phyloP scores from a whole-genome alignment of 2,329 filamentous ascomycete genomes.

The Fusarium metavorans region DNA sequence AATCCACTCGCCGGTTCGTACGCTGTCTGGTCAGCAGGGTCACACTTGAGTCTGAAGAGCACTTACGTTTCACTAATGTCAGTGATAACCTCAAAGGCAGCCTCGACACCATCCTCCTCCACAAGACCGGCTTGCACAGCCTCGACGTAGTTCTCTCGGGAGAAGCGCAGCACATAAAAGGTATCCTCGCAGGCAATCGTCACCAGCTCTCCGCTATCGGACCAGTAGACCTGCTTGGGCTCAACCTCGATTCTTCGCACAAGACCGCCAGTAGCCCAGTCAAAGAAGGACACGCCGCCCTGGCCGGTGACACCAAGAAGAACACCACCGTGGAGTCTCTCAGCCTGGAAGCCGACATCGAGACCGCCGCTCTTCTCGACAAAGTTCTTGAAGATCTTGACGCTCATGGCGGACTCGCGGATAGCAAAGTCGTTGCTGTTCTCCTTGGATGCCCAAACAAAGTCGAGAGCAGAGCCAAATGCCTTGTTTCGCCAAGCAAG shows the following conservation, averaged over 20 bases:
- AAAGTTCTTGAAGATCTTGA: slow-evolving; percentile 99
- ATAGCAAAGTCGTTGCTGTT: slow-evolving; percentile 99
- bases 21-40: slow-evolving; percentile 59
- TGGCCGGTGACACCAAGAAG: slow-evolving; percentile 95
- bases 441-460: slow-evolving; percentile 96
- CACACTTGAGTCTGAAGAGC: background rate
- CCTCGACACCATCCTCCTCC: slow-evolving; percentile 92
- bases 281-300: slow-evolving; percentile 94
- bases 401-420: slow-evolving; percentile 90
- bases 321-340: slow-evolving; percentile 89
- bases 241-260: slow-evolving; percentile 92
- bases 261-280: slow-evolving; percentile 91
- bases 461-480: slow-evolving; percentile 94
- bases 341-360: slow-evolving; percentile 94
- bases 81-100: slow-evolving; percentile 95
- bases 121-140: slow-evolving; percentile 85
- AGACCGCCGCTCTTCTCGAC: slow-evolving; percentile 89
- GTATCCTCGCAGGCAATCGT: slow-evolving; percentile 93
- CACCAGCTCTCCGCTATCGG: slow-evolving; percentile 93
- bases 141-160: slow-evolving; percentile 86
- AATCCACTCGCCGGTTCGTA: slow-evolving; percentile 96
- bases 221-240: slow-evolving; percentile 88
- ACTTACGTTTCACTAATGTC: slow-evolving; percentile 89
- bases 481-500: slow-evolving; percentile 97
- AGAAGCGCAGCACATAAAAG: slow-evolving; percentile 94